These are phyloP conservation scores for Podila epicladia DNA, from an alignment of 192 early-diverging fungal genomes.

Conservation along the genomic window DNA sequence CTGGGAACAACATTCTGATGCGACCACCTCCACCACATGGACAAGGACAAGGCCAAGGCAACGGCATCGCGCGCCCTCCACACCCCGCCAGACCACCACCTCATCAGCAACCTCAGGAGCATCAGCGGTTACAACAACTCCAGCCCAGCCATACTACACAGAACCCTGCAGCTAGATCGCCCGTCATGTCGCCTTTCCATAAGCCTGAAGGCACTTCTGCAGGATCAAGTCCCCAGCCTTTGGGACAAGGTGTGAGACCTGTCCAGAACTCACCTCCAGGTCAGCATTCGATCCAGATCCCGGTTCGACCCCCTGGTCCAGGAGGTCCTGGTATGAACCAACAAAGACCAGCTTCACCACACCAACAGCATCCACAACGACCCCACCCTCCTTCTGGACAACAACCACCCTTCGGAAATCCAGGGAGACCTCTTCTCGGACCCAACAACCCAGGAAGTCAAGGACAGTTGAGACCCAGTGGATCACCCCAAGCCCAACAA, in stretches of 20 bases:
- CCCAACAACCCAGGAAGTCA: constrained; percentile 16
- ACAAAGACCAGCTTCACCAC: not conserved
- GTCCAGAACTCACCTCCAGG: not conserved
- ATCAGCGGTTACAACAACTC: constrained; percentile 20
- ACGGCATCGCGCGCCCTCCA: constrained; percentile 22
- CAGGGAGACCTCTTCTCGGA: constrained; percentile 19
- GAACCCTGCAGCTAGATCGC: constrained; percentile 1
- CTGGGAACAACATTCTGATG: constrained; percentile 20
- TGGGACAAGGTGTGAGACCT: not conserved
- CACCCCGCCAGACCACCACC: constrained; percentile 22
- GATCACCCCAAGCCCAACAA: constrained; percentile 34
- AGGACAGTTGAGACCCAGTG: constrained; percentile 11
- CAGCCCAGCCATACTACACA: not conserved
- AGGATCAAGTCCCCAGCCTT: not conserved
- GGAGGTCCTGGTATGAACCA: not conserved
- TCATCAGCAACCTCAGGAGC: constrained; percentile 20
- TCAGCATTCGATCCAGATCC: not conserved
- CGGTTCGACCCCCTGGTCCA: not conserved
- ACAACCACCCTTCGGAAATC: constrained; percentile 14
- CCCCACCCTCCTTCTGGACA: constrained; percentile 21
- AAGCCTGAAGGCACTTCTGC: not conserved
- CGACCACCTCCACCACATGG: constrained; percentile 27
- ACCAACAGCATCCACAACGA: constrained; percentile 10
- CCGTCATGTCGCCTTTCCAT: not conserved
- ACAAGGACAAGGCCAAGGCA: constrained; percentile 7